Conservation (phyloP, 176 grass and related monocot species). For the Avena insularis region DNA sequence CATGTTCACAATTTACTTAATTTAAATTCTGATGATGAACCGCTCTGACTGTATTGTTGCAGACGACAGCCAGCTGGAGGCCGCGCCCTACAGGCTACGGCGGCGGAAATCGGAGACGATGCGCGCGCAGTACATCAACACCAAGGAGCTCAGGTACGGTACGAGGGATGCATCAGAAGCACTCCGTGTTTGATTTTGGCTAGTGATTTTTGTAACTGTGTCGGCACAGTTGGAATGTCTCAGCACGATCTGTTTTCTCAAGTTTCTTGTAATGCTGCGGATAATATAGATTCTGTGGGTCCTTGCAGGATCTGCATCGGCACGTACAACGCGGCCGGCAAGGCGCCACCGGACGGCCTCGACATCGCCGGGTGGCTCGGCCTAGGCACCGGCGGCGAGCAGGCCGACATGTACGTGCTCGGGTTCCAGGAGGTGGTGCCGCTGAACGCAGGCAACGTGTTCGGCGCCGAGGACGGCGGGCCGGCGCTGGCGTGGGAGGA, state of each 20-base stretch:
- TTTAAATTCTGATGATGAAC: too few relatives aligned
- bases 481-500: constrained; percentile 81
- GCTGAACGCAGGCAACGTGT: constrained; percentile 86
- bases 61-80: constrained; percentile 31
- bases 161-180: neutral
- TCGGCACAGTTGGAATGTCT: too few relatives aligned
- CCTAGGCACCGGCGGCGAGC: constrained; percentile 60
- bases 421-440: constrained; percentile 97
- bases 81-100: constrained; percentile 63
- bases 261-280: neutral
- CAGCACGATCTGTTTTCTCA: neutral
- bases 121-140: constrained; percentile 86
- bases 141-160: constrained; percentile 74
- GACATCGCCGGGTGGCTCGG: constrained; percentile 76
- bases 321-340: constrained; percentile 84
- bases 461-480: constrained; percentile 72
- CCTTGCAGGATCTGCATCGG: constrained; percentile 64
- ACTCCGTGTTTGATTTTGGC: neutral
- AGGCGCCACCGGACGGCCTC: constrained; percentile 54
- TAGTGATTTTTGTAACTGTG: too few relatives aligned
- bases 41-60: neutral
- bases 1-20: neutral
- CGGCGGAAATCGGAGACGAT: constrained; percentile 91
- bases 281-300: neutral
- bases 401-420: constrained; percentile 87